Conservation (phyloP, 2,329 filamentous ascomycete species). For the Apiospora phragmitis region DNA sequence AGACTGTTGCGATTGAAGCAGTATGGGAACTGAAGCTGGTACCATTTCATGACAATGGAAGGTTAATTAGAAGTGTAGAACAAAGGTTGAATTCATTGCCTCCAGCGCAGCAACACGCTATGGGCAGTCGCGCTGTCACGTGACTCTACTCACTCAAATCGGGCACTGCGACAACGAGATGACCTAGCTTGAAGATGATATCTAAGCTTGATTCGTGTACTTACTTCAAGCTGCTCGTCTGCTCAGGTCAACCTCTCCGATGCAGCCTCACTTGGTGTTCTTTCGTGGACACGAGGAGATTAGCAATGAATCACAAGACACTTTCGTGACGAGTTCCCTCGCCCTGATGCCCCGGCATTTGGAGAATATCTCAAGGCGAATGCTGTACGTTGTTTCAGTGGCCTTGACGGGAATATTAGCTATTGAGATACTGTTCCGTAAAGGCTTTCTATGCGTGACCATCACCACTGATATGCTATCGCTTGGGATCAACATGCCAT, state of each 20-base stretch:
- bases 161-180: not conserved
- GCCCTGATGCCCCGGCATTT: not conserved
- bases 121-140: not conserved
- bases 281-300: not conserved
- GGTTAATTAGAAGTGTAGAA: not conserved
- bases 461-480: constrained; percentile 44
- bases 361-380: not conserved
- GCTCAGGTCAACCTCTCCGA: not conserved
- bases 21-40: not conserved
- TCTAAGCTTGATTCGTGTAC: not conserved
- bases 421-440: not conserved
- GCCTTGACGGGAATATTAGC: not conserved
- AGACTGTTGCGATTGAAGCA: not conserved
- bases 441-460: not conserved
- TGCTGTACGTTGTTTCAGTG: not conserved
- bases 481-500: constrained; percentile 82
- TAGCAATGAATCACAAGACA: not conserved
- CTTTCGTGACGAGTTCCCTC: not conserved
- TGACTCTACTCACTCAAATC: not conserved
- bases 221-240: not conserved
- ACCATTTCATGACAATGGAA: not conserved
- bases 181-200: not conserved
- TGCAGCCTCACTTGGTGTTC: not conserved
- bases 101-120: not conserved
- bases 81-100: not conserved